Conservation (phyloP, 208 protist genomes). For the Acanthamoeba rhysodes region DNA sequence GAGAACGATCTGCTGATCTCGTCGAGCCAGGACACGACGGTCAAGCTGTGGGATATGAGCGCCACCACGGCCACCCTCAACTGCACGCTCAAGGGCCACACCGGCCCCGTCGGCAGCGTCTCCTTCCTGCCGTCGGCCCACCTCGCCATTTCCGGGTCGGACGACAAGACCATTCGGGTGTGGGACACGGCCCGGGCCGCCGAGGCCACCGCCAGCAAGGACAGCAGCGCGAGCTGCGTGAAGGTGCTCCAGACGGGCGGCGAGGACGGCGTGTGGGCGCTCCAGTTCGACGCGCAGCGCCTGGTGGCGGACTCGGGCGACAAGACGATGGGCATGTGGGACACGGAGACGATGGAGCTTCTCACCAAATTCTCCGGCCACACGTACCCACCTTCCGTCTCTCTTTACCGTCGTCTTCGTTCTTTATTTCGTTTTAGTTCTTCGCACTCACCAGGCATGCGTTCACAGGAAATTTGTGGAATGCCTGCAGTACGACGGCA, state of each 20-base stretch:
- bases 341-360: not conserved
- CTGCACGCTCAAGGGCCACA: conserved; percentile 21
- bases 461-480: conserved; percentile 25
- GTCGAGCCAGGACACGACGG: conserved; percentile 48
- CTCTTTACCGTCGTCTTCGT: not conserved
- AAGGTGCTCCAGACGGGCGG: not conserved
- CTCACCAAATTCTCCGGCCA: conserved; percentile 5
- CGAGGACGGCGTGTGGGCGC: conserved; percentile 43
- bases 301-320: conserved; percentile 37
- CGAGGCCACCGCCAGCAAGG: not conserved
- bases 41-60: conserved; percentile 52
- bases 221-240: not conserved
- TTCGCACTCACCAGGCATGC: not conserved
- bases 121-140: conserved; percentile 19
- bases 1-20: conserved; percentile 57
- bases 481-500: conserved; percentile 1
- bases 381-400: not conserved
- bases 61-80: not conserved
- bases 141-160: conserved; percentile 54
- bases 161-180: conserved; percentile 61
- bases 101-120: conserved; percentile 34
- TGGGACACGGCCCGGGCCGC: not conserved
- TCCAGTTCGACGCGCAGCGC: conserved; percentile 48
- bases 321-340: conserved; percentile 32
- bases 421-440: not conserved